phyloP scores from a whole-genome alignment of 371 early-diverging fungal genomes.

The Modicella reniformis region DNA sequence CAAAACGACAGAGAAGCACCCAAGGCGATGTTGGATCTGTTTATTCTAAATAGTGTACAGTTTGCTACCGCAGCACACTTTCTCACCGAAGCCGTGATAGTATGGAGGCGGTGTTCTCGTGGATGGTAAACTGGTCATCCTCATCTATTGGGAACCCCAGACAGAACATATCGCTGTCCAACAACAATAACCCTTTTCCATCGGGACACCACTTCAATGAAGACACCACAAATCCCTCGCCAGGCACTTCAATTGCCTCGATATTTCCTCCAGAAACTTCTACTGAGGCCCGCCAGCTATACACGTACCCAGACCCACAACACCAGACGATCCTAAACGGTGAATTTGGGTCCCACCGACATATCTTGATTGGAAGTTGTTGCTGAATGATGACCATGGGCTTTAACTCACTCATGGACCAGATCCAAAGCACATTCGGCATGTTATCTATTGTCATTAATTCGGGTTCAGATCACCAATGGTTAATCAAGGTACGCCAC shows the following conservation, averaged over 20 bases:
- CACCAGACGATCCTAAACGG: constrained; percentile 49
- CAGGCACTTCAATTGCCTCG: constrained; percentile 44
- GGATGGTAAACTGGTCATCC: constrained; percentile 37
- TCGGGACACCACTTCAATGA: constrained; percentile 52
- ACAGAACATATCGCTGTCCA: constrained; percentile 46
- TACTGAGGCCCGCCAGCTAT: constrained; percentile 37
- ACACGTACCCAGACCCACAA: constrained; percentile 37
- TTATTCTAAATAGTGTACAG: background rate
- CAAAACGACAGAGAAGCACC: too few species aligned
- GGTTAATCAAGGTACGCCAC: too few species aligned
- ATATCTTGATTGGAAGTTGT: constrained; percentile 40
- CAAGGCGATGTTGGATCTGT: too few species aligned
- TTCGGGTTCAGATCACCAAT: background rate
- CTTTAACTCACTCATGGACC: constrained; percentile 35
- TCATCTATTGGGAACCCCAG: constrained; percentile 43
- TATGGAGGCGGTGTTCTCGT: constrained; percentile 39
- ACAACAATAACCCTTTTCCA: constrained; percentile 36
- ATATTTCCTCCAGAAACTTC: constrained; percentile 25
- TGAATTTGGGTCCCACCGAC: constrained; percentile 43
- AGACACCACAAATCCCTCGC: constrained; percentile 39
- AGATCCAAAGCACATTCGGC: constrained; percentile 51
- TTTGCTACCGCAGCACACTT: too few species aligned
- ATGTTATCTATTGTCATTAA: constrained; percentile 34
- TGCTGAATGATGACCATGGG: constrained; percentile 48
- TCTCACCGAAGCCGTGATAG: constrained; percentile 24